A percentile compares a stretch with the other conserved stretches of the same genome.
Conservation (phyloP, 345 rosid genomes). For the Melaleuca quinquenervia region DNA sequence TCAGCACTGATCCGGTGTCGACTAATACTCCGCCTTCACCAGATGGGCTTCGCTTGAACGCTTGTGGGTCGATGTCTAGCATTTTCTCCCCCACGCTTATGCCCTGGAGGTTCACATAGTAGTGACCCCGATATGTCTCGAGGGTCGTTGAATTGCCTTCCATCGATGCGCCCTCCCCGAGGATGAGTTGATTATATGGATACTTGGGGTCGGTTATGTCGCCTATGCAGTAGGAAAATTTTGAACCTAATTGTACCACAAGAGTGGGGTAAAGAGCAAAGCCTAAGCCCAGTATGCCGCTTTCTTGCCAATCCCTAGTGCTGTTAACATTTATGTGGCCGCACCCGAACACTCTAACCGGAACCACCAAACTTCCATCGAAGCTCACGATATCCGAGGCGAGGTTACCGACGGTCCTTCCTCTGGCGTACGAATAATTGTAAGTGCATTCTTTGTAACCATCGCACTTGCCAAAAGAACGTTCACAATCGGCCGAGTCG, state of each 20-base stretch:
- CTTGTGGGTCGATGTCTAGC: conserved; percentile 4
- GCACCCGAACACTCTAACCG: background rate
- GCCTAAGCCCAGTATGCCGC: background rate
- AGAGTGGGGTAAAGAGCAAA: background rate
- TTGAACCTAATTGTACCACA: background rate
- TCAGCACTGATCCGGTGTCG: conserved; percentile 32
- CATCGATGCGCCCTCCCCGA: background rate
- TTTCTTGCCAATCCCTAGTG: background rate
- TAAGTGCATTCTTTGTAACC: background rate
- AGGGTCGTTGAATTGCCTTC: background rate
- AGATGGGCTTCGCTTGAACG: conserved; percentile 7
- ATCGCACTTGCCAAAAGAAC: background rate
- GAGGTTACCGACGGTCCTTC: background rate
- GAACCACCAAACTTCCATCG: background rate
- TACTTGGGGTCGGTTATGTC: background rate
- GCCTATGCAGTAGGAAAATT: conserved; percentile 1
- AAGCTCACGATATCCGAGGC: background rate
- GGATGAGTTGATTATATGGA: background rate
- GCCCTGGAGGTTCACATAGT: background rate
- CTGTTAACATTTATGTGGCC: background rate
- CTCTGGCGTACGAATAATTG: background rate
- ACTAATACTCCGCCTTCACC: conserved; percentile 18
- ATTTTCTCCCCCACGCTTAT: background rate
- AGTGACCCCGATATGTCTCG: background rate
- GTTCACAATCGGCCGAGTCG: background rate